These are phyloP conservation scores for Barbatosphaeria neglecta DNA, from an alignment of 495 filamentous ascomycete genomes.

Conservation along the genomic window DNA sequence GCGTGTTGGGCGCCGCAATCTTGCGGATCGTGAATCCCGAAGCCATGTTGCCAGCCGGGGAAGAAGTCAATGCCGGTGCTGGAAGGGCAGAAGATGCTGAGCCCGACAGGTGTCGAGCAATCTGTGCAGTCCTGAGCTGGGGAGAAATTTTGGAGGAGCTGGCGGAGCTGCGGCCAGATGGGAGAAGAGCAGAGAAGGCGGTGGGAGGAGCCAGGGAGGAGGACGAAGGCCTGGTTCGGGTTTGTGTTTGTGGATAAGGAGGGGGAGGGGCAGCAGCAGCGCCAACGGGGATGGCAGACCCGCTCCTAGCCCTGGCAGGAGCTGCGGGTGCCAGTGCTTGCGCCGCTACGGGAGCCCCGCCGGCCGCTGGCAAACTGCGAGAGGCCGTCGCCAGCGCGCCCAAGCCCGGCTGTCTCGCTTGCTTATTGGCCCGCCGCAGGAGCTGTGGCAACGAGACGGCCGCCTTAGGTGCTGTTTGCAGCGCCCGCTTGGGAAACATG, in stretches of 20 bases:
- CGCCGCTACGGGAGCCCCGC: not conserved
- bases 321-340: no score
- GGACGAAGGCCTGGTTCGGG: no score
- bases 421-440: no score
- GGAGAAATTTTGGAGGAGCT: conserved; percentile 25
- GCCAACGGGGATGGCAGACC: not conserved
- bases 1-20: conserved; percentile 77
- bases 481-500: no score
- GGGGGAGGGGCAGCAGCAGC: not conserved
- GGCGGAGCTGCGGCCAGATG: conserved; percentile 8
- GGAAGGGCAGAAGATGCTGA: conserved; percentile 9
- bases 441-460: no score
- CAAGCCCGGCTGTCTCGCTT: no score
- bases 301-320: not conserved
- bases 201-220: not conserved
- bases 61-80: no score
- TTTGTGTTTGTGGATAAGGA: not conserved
- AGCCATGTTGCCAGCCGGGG: conserved; percentile 47
- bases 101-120: conserved; percentile 44
- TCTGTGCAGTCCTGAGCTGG: conserved; percentile 35
- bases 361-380: not conserved
- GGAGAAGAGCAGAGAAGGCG: conserved; percentile 4
- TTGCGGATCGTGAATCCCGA: conserved; percentile 62
- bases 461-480: no score
- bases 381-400: no score